Conservation (phyloP, 1,284 basidiomycete species). For the Hemileia vastatrix region DNA sequence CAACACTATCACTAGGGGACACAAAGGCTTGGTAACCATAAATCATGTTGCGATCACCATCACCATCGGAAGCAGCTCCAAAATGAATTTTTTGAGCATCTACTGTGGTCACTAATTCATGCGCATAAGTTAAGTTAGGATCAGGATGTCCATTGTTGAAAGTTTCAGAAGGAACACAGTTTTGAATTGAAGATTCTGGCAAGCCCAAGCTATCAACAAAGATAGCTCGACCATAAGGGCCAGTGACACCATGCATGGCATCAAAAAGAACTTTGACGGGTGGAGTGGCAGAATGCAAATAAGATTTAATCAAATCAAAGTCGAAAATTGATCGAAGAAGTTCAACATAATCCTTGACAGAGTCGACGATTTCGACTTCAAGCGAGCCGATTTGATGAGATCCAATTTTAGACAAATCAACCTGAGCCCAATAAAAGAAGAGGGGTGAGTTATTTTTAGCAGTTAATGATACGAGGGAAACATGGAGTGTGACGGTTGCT, state of each 20-base stretch:
- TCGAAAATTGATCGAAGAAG: slow-evolving; percentile 87
- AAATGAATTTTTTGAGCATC: slow-evolving; percentile 79
- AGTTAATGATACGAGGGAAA: not conserved
- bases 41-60: slow-evolving; percentile 99
- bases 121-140: slow-evolving; percentile 96
- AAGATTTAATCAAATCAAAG: slow-evolving; percentile 80
- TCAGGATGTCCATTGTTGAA: slow-evolving; percentile 97
- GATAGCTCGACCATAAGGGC: slow-evolving; percentile 85
- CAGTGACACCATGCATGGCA: slow-evolving; percentile 91
- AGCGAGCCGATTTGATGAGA: slow-evolving; percentile 69
- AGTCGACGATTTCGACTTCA: slow-evolving; percentile 84
- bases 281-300: slow-evolving; percentile 55
- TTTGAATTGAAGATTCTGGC: slow-evolving; percentile 70
- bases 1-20: slow-evolving; percentile 92
- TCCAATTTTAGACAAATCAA: slow-evolving; percentile 76
- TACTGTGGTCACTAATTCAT: slow-evolving; percentile 82
- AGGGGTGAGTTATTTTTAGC: slow-evolving; percentile 1
- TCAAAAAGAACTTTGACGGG: slow-evolving; percentile 89
- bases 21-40: slow-evolving; percentile 97
- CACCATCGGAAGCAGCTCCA: slow-evolving; percentile 92
- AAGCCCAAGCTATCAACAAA: slow-evolving; percentile 77
- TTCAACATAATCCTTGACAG: slow-evolving; percentile 76
- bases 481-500: slow-evolving; percentile 37
- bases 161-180: slow-evolving; percentile 80
- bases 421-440: slow-evolving; percentile 47